These are phyloP conservation scores for Eucalyptus marginata DNA, from an alignment of 345 rosid genomes.

Conservation along the genomic window DNA sequence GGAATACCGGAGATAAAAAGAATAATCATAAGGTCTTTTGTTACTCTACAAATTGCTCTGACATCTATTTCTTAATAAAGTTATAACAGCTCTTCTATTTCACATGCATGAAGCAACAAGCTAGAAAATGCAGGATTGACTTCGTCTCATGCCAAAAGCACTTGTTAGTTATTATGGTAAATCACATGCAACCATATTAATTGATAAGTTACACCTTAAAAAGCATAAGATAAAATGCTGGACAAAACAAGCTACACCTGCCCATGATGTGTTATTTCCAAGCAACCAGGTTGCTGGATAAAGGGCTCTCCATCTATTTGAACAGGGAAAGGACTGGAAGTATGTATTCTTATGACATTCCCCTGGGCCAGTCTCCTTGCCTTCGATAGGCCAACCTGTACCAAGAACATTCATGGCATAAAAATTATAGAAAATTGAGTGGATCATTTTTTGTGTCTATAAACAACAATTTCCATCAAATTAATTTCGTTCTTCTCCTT, in stretches of 20 bases:
- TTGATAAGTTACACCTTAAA: not conserved
- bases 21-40: not conserved
- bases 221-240: not conserved
- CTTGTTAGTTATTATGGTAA: not conserved
- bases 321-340: conserved; percentile 50
- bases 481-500: not conserved
- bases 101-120: not conserved
- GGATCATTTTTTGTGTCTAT: not conserved
- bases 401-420: not conserved
- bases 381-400: conserved; percentile 57
- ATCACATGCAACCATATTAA: not conserved
- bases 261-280: conserved; percentile 60
- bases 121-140: not conserved
- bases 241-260: conserved; percentile 22
- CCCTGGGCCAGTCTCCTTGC: conserved; percentile 69
- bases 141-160: not conserved
- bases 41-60: not conserved
- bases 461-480: not conserved
- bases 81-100: not conserved
- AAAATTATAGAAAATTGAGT: not conserved
- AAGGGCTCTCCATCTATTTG: conserved; percentile 73
- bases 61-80: not conserved
- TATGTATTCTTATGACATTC: conserved; percentile 38
- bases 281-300: conserved; percentile 55
- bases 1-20: not conserved